Evolutionary conservation across 305 asterid species (phyloP), one percentile per base, ranked within the genome.

Genomic region (Stenogyne calaminthoides): DNA sequence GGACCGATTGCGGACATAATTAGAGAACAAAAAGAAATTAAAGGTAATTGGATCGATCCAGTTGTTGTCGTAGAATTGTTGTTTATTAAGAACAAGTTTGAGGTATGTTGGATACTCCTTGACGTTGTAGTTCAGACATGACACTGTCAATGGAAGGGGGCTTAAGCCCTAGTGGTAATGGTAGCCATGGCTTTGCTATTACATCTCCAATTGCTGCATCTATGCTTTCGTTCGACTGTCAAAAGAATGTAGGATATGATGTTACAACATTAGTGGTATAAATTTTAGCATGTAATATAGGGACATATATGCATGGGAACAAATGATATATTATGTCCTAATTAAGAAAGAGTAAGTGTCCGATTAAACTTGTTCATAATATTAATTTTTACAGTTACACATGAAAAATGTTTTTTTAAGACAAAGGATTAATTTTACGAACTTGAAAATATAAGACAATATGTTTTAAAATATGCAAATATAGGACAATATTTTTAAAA

Each of bases 151-250:
- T 76, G 0, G 96, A 85, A 7, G 97, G 97, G 0, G 96, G 89
- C 81, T 88, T 92, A 68, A 92, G 87, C 36, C 97, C 96, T 2
- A 92, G 87, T 1, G 96, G 97, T 78, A 92, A 84, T 20, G 96
- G 95, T 70, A 82, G 82, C 97, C 96, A 89, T 70, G 96, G 97
- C 78, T 88, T 84, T 37, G 88, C 72, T 77, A 92, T 40, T 60
- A 80, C 86, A 42, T 84, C 89, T 71, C 86, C 89, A 6, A 84
- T 80, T 39, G 78, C 85, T 27, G 85, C 83, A 73, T 84, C 89
- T 61, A 84, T 56, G 22, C 80, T 80, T 76, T 84, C 89, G 73
- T 82, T 82, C 0, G 86, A 75, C 89, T 84, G 84, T 51, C 19
- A 20, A 8, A n/a, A 39, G 5, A 60, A 42, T 54, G 9, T 4